A percentile compares a stretch with the other conserved stretches of the same genome.
Evolutionary conservation across 192 early-diverging fungal species (phyloP).

Genomic region (Gaertneriomyces sp.): DNA sequence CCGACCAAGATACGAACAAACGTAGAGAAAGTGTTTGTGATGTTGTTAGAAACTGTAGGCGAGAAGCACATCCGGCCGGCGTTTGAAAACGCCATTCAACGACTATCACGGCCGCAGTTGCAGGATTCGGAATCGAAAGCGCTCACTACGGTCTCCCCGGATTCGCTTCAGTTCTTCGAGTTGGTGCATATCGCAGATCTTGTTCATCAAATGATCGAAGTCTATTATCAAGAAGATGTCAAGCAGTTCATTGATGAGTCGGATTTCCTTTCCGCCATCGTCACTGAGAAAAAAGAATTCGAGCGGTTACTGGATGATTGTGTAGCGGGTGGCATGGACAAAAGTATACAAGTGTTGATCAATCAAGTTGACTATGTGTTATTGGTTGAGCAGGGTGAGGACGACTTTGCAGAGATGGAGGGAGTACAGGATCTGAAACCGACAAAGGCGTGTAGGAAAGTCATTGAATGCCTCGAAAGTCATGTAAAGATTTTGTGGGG

Average conservation of each 20-base stretch:
- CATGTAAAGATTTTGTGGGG: slow-evolving; percentile 73
- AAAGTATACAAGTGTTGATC: slow-evolving; percentile 80
- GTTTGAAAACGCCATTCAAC: slow-evolving; percentile 54
- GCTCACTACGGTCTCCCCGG: slow-evolving; percentile 38
- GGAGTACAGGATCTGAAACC: slow-evolving; percentile 62
- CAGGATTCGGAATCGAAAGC: slow-evolving; percentile 39
- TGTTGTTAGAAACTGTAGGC: slow-evolving; percentile 68
- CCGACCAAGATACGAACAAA: slow-evolving; percentile 48
- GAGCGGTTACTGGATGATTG: slow-evolving; percentile 84
- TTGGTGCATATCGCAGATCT: slow-evolving; percentile 91
- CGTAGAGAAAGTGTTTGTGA: slow-evolving; percentile 75
- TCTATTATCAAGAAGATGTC: slow-evolving; percentile 88
- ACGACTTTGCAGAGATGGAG: slow-evolving; percentile 63
- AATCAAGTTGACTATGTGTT: slow-evolving; percentile 82
- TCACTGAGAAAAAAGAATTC: slow-evolving; percentile 88
- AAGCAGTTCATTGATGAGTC: slow-evolving; percentile 74
- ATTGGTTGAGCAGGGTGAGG: slow-evolving; percentile 58
- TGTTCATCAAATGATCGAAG: slow-evolving; percentile 89
- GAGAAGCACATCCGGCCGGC: slow-evolving; percentile 70
- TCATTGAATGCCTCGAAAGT: slow-evolving; percentile 72
- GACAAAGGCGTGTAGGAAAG: slow-evolving; percentile 74
- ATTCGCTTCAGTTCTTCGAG: slow-evolving; percentile 84
- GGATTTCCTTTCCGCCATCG: slow-evolving; percentile 87
- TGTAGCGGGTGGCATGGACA: slow-evolving; percentile 90
- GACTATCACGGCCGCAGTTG: slow-evolving; percentile 34